phyloP scores from a whole-genome alignment of 2,329 filamentous ascomycete species.

The Ophiostoma pallidulum region DNA sequence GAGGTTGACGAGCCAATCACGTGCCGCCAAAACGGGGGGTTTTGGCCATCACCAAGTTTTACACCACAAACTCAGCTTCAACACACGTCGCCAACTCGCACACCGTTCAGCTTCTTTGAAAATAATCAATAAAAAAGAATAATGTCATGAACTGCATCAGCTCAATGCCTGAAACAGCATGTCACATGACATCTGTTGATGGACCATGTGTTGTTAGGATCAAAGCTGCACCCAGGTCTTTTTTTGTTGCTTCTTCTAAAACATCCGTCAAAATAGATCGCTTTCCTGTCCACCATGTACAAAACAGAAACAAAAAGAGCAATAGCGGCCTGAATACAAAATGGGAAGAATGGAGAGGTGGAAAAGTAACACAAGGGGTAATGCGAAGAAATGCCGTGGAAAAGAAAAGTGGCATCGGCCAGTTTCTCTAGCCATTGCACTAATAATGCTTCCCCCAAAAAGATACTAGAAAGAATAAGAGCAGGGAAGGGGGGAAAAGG shows the following conservation, averaged over 20 bases:
- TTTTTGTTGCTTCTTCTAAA: conserved; percentile 10
- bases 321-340: not conserved
- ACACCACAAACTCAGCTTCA: too few relatives aligned
- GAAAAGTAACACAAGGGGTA: not conserved
- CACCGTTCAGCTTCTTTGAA: too few relatives aligned
- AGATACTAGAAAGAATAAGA: conserved; percentile 2
- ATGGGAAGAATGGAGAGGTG: not conserved
- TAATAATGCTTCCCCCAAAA: too few relatives aligned
- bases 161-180: too few relatives aligned
- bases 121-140: too few relatives aligned
- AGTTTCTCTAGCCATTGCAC: too few relatives aligned
- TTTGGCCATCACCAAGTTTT: not conserved
- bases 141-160: too few relatives aligned
- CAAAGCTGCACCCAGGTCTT: conserved; percentile 7
- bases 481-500: not conserved
- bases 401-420: not conserved
- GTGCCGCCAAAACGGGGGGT: conserved; percentile 1
- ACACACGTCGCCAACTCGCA: too few relatives aligned
- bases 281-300: not conserved
- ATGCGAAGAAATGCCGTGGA: not conserved
- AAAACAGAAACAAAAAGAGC: not conserved
- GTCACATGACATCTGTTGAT: too few relatives aligned
- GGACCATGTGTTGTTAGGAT: too few relatives aligned
- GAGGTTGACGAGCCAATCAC: conserved; percentile 8
- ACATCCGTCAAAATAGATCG: conserved; percentile 10